Conservation (phyloP, 306 rosid species). For the Senna siamea region DNA sequence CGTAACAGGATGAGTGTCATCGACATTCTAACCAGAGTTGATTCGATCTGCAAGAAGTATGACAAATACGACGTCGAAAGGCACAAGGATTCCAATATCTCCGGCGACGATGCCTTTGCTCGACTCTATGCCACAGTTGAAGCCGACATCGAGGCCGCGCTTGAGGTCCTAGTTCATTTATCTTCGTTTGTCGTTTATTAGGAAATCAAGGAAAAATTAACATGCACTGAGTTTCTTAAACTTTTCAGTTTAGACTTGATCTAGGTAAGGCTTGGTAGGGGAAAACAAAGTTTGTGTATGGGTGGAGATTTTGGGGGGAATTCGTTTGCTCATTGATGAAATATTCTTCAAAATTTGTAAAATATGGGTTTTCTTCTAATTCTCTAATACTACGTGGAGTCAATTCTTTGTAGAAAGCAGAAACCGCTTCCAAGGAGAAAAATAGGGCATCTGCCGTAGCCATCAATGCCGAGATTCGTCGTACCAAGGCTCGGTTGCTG, state of each 20-base stretch:
- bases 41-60: conserved; percentile 91
- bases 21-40: conserved; percentile 94
- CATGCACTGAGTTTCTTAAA: neutral
- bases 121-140: conserved; percentile 80
- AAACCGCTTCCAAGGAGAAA: conserved; percentile 82
- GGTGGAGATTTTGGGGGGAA: conserved; percentile 1
- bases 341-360: neutral
- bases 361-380: neutral
- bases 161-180: conserved; percentile 8
- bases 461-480: conserved; percentile 97
- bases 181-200: neutral
- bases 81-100: conserved; percentile 73
- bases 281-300: neutral
- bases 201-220: neutral
- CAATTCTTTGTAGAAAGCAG: conserved; percentile 81
- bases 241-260: neutral
- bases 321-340: conserved; percentile 19
- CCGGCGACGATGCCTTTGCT: conserved; percentile 96
- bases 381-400: conserved; percentile 10
- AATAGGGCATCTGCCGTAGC: conserved; percentile 89
- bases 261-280: neutral
- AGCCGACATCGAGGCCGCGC: conserved; percentile 73
- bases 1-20: conserved; percentile 79
- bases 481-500: conserved; percentile 82
- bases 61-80: conserved; percentile 88